Percentiles rank a stretch among this genome's conserved stretches.
These are phyloP conservation scores for Marasmius sp. DNA, from an alignment of 1,284 basidiomycete species.

Conservation along the genomic window DNA sequence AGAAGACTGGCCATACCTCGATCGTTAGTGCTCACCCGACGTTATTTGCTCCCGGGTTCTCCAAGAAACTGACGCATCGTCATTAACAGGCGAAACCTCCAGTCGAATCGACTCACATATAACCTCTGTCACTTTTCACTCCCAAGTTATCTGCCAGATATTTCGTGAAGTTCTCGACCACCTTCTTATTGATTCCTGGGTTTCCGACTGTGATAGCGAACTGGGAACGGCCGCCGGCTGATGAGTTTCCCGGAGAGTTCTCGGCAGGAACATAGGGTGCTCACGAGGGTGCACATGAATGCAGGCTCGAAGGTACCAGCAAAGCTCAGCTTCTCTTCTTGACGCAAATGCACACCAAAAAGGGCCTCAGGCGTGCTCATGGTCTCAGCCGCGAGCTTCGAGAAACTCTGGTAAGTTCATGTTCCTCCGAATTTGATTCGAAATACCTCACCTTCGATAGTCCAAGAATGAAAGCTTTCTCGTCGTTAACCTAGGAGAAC, in stretches of 20 bases:
- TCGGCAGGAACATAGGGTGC: neutral
- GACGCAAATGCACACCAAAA: neutral
- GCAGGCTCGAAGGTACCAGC: neutral
- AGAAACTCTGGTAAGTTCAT: no score
- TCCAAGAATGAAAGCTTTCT: neutral
- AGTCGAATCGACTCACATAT: neutral
- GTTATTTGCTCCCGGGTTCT: neutral
- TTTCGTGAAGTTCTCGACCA: neutral
- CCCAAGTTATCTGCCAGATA: neutral
- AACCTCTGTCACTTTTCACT: neutral
- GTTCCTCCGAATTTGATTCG: neutral
- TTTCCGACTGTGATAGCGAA: neutral
- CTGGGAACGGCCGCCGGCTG: neutral
- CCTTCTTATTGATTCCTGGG: neutral
- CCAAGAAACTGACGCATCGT: neutral
- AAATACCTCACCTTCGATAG: neutral
- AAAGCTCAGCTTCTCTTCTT: neutral
- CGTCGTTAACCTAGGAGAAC: neutral
- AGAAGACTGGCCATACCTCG: no score
- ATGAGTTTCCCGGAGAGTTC: neutral
- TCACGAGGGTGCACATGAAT: neutral
- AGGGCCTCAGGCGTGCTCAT: neutral
- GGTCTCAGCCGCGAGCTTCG: neutral
- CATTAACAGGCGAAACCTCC: neutral
- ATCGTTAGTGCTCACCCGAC: neutral